phyloP scores from a whole-genome alignment of 2,329 filamentous ascomycete genomes.

The Paracorniculantispora psalliotae region DNA sequence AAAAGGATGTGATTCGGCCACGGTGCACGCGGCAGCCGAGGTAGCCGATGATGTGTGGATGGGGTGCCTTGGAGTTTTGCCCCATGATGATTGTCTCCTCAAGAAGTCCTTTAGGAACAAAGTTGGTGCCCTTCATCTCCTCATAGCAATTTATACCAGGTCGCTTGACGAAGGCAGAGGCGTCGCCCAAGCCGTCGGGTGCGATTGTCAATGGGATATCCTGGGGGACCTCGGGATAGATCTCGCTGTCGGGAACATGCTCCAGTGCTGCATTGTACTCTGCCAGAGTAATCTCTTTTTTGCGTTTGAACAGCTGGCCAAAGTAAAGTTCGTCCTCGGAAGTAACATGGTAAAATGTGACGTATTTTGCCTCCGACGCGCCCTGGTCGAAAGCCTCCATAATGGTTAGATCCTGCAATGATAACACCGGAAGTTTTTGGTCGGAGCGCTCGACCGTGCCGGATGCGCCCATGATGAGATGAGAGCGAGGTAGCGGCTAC shows the following conservation, averaged over 20 bases:
- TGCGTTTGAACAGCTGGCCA: constrained; percentile 14
- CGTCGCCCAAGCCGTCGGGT: constrained; percentile 2
- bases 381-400: neutral
- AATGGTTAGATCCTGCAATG: neutral
- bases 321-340: constrained; percentile 12
- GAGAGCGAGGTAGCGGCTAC: neutral
- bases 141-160: constrained; percentile 13
- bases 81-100: constrained; percentile 18
- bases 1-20: too few relatives aligned
- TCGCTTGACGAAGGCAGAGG: constrained; percentile 9
- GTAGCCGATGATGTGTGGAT: constrained; percentile 20
- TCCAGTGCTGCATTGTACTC: constrained; percentile 14
- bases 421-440: neutral
- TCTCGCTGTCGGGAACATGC: constrained; percentile 14
- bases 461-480: neutral
- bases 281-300: constrained; percentile 15
- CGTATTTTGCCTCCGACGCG: neutral
- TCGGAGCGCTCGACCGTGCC: neutral
- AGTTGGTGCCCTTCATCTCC: constrained; percentile 1
- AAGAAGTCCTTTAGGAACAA: constrained; percentile 11
- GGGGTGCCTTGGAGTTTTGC: constrained; percentile 14
- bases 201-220: constrained; percentile 14
- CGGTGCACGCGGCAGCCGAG: constrained; percentile 19
- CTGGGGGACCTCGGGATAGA: constrained; percentile 14
- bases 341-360: constrained; percentile 2